Evolutionary conservation across 2,329 filamentous ascomycete species (phyloP).

Genomic region (Periconia macrospinosa): DNA sequence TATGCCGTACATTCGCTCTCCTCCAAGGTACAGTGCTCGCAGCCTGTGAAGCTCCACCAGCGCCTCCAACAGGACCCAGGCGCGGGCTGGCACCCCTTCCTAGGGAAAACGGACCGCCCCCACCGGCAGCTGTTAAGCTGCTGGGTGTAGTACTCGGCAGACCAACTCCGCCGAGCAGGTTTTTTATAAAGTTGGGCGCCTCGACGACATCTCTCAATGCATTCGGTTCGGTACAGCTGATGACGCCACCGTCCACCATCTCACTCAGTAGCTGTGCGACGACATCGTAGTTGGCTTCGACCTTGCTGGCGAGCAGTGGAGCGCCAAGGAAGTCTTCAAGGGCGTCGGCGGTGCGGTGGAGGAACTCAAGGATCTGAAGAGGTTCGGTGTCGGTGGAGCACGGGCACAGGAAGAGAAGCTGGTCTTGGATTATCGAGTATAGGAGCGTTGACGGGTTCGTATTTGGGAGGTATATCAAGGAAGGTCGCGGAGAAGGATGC

Average conservation of each 20-base stretch:
- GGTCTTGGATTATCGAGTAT: constrained; percentile 85
- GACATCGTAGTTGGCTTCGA: constrained; percentile 90
- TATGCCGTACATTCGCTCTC: constrained; percentile 88
- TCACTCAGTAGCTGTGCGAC: constrained; percentile 90
- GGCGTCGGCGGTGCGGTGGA: constrained; percentile 89
- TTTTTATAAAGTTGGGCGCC: constrained; percentile 86
- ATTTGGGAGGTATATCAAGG: constrained; percentile 80
- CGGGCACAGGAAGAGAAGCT: constrained; percentile 82
- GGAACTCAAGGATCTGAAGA: constrained; percentile 86
- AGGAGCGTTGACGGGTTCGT: constrained; percentile 84
- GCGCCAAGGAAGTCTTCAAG: constrained; percentile 93
- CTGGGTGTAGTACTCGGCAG: constrained; percentile 60
- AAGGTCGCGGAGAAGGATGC: constrained; percentile 78
- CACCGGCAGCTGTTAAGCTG: constrained; percentile 23
- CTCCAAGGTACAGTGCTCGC: constrained; percentile 77
- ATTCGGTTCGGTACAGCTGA: constrained; percentile 91
- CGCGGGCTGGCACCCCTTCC: constrained; percentile 20
- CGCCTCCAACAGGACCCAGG: constrained; percentile 19
- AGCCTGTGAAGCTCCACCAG: constrained; percentile 26
- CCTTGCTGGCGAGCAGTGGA: constrained; percentile 80
- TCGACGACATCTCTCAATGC: constrained; percentile 88
- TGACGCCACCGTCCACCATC: constrained; percentile 92
- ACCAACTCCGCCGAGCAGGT: constrained; percentile 82
- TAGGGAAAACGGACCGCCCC: constrained; percentile 33
- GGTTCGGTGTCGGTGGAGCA: constrained; percentile 87